phyloP scores from a whole-genome alignment of 352 stramenopile species.

The Pythium myriotylum region DNA sequence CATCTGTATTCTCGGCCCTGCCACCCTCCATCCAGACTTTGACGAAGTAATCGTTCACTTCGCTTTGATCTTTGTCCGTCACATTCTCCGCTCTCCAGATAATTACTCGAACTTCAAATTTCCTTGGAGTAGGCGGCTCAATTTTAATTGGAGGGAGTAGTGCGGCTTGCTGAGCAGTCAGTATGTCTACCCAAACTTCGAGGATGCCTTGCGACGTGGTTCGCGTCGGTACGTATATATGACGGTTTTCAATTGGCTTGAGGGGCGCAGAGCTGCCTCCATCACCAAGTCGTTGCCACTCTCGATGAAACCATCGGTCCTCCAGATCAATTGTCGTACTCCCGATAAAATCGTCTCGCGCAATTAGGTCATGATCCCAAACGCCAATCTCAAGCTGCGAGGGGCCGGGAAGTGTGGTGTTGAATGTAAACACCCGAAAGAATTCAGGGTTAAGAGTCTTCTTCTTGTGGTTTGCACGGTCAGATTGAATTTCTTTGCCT shows the following conservation, averaged over 20 bases:
- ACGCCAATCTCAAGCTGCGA: conserved; percentile 81
- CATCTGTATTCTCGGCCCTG: conserved; percentile 72
- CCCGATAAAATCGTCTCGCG: conserved; percentile 87
- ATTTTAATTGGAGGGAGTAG: conserved; percentile 72
- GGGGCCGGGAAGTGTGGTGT: conserved; percentile 69
- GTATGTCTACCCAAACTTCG: conserved; percentile 91
- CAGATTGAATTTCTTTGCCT: conserved; percentile 70
- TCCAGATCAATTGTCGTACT: conserved; percentile 92
- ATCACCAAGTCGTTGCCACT: conserved; percentile 73
- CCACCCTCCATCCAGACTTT: conserved; percentile 87
- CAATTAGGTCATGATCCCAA: conserved; percentile 78
- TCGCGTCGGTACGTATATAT: conserved; percentile 78
- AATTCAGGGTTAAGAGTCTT: conserved; percentile 86
- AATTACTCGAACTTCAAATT: conserved; percentile 89
- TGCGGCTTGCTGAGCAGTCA: conserved; percentile 70
- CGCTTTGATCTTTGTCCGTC: conserved; percentile 63
- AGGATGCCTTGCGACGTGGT: conserved; percentile 70
- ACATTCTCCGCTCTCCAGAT: conserved; percentile 91
- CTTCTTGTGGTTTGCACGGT: conserved; percentile 60
- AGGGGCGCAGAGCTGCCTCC: conserved; percentile 33
- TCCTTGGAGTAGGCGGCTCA: conserved; percentile 55
- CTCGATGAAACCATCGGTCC: conserved; percentile 91
- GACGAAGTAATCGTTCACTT: conserved; percentile 93
- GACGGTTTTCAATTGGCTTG: conserved; percentile 90
- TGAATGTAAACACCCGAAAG: conserved; percentile 64